Evolutionary conservation across 23 red algal species (phyloP).

Genomic region (Pyropia yezoensis): DNA sequence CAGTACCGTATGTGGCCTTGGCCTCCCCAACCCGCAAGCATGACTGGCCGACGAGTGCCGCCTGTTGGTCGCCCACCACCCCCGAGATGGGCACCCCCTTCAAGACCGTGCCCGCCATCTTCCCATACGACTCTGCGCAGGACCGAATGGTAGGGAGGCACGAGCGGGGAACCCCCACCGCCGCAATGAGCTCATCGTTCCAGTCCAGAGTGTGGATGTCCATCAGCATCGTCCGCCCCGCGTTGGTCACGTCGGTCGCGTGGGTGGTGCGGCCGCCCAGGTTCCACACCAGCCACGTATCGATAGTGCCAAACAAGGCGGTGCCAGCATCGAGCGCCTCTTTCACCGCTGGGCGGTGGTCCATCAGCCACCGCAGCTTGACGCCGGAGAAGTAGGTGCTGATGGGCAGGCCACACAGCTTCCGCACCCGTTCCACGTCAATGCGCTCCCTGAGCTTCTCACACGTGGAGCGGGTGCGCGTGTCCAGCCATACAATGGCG

Average conservation of each 20-base stretch:
- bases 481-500: conserved; percentile 79
- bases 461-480: conserved; percentile 42
- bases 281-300: conserved; percentile 79
- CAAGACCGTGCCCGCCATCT: conserved; percentile 32
- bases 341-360: conserved; percentile 49
- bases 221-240: conserved; percentile 86
- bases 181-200: conserved; percentile 37
- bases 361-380: conserved; percentile 88
- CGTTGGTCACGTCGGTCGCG: conserved; percentile 88
- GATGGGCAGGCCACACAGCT: conserved; percentile 52
- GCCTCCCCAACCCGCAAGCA: conserved; percentile 53
- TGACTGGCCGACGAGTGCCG: conserved; percentile 76
- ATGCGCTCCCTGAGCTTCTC: conserved; percentile 10
- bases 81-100: conserved; percentile 63
- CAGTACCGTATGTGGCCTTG: conserved; percentile 90
- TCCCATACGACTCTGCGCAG: conserved; percentile 59
- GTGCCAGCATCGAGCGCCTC: conserved; percentile 54
- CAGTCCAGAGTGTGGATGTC: conserved; percentile 59
- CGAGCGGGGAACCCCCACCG: conserved; percentile 33
- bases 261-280: conserved; percentile 40
- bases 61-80: conserved; percentile 90
- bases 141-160: conserved; percentile 63
- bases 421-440: conserved; percentile 20
- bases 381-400: conserved; percentile 82
- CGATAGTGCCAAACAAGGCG: conserved; percentile 81